These are phyloP conservation scores for Penicillium mononematosum DNA, from an alignment of 495 filamentous ascomycete genomes.

Conservation along the genomic window DNA sequence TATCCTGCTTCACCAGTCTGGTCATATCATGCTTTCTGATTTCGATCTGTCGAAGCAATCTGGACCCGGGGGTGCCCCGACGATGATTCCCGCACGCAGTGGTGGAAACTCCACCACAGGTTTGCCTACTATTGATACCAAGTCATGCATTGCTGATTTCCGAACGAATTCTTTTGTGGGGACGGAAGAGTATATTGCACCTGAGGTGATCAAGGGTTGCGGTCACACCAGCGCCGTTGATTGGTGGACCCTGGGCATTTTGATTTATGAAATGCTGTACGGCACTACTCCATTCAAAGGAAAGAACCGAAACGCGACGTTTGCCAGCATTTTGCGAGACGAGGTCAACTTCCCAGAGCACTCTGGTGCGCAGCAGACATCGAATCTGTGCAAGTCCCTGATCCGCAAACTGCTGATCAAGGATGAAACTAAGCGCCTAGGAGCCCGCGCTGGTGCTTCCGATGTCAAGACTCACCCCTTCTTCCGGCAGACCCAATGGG, in stretches of 20 bases:
- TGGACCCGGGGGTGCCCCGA: conserved; percentile 90
- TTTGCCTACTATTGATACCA: conserved; percentile 93
- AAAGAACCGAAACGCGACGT: conserved; percentile 97
- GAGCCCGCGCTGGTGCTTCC: conserved; percentile 90
- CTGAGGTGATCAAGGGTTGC: conserved; percentile 97
- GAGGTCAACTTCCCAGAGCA: conserved; percentile 94
- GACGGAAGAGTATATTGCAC: conserved; percentile 97
- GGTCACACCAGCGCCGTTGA: conserved; percentile 97
- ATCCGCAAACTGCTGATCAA: conserved; percentile 98
- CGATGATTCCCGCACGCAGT: conserved; percentile 89
- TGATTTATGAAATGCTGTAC: conserved; percentile 99
- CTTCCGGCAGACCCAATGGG: conserved; percentile 95
- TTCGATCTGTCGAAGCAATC: conserved; percentile 99
- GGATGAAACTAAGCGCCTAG: conserved; percentile 92
- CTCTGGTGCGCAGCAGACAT: conserved; percentile 76
- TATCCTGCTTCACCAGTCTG: conserved; percentile 95
- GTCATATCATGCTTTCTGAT: conserved; percentile 99
- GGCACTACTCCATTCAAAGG: conserved; percentile 99
- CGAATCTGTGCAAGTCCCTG: conserved; percentile 91
- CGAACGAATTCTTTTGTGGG: conserved; percentile 98
- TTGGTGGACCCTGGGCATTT: conserved; percentile 97
- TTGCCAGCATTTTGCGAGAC: conserved; percentile 94
- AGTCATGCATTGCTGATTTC: conserved; percentile 98
- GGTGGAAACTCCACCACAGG: conserved; percentile 65
- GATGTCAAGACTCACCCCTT: conserved; percentile 97